These are phyloP conservation scores for Fusarium buharicum DNA, from an alignment of 2,329 filamentous ascomycete species.

Conservation along the genomic window DNA sequence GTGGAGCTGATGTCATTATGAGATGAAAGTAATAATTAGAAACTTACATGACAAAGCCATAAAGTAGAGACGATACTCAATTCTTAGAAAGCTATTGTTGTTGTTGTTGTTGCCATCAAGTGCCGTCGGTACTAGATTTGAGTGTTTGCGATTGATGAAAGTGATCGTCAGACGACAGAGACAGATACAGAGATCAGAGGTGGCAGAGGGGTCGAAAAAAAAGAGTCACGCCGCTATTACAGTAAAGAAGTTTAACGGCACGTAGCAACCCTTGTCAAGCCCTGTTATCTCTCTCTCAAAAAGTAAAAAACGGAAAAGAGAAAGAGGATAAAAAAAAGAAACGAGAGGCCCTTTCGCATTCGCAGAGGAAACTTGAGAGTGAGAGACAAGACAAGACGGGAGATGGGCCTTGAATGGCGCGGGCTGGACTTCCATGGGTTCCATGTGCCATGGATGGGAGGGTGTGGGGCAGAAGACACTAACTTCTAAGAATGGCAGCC, in stretches of 20 bases:
- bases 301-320: constrained; percentile 9
- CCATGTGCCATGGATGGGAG: too few relatives aligned
- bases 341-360: constrained; percentile 4
- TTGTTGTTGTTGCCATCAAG: constrained; percentile 10
- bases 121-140: neutral
- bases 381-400: constrained; percentile 11
- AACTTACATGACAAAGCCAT: constrained; percentile 38
- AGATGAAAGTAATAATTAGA: constrained; percentile 8
- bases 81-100: constrained; percentile 1
- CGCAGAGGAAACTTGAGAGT: constrained; percentile 8
- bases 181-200: neutral
- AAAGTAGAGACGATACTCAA: constrained; percentile 14
- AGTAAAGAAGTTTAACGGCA: constrained; percentile 1
- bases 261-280: constrained; percentile 15
- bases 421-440: constrained; percentile 20
- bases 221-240: constrained; percentile 3
- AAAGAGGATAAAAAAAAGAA: constrained; percentile 5
- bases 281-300: constrained; percentile 26
- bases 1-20: constrained; percentile 35
- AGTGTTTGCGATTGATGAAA: constrained; percentile 2
- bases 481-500: constrained; percentile 30
- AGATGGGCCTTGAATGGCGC: constrained; percentile 24
- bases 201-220: constrained; percentile 20
- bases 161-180: constrained; percentile 12
- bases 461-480: constrained; percentile 31